Evolutionary conservation across 495 filamentous ascomycete species (phyloP).

Genomic region (Penicillium paxilli): DNA sequence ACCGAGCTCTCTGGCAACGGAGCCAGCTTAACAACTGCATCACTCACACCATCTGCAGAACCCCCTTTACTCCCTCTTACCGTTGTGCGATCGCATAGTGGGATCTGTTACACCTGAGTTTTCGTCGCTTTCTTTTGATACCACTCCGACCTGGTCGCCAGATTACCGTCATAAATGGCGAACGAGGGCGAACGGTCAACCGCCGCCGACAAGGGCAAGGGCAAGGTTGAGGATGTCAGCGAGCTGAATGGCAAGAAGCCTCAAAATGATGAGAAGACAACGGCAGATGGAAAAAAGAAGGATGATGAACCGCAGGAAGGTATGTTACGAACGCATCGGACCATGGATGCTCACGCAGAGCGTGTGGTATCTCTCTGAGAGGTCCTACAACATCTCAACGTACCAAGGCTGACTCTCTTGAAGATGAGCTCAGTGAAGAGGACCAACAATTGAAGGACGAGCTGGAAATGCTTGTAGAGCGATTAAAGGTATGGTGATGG

Average conservation of each 20-base stretch:
- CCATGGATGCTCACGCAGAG: slow-evolving; percentile 5
- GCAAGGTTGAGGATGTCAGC: slow-evolving; percentile 70
- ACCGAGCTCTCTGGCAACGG: slow-evolving; percentile 40
- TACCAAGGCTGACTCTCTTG: slow-evolving; percentile 11
- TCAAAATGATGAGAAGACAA: slow-evolving; percentile 67
- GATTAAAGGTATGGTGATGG: slow-evolving; percentile 71
- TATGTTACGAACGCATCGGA: slow-evolving; percentile 26
- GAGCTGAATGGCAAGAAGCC: slow-evolving; percentile 61
- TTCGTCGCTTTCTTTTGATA: slow-evolving; percentile 6
- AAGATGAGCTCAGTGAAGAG: slow-evolving; percentile 93
- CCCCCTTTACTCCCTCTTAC: slow-evolving; percentile 11
- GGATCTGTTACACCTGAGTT: background rate
- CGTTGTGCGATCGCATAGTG: slow-evolving; percentile 10
- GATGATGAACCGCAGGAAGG: slow-evolving; percentile 63
- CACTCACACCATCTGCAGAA: slow-evolving; percentile 29
- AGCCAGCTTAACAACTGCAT: slow-evolving; percentile 44
- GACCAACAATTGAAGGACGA: slow-evolving; percentile 97
- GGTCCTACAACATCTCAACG: background rate
- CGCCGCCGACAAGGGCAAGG: slow-evolving; percentile 91
- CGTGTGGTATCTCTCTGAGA: slow-evolving; percentile 9
- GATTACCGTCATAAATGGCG: slow-evolving; percentile 66
- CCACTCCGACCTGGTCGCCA: slow-evolving; percentile 30
- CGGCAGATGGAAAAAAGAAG: slow-evolving; percentile 72
- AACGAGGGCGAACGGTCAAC: slow-evolving; percentile 86
- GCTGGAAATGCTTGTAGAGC: slow-evolving; percentile 96